Percentiles rank a stretch among this genome's conserved stretches.
phyloP scores from a whole-genome alignment of 495 filamentous ascomycete species.

The Hypoxylon trugodes region DNA sequence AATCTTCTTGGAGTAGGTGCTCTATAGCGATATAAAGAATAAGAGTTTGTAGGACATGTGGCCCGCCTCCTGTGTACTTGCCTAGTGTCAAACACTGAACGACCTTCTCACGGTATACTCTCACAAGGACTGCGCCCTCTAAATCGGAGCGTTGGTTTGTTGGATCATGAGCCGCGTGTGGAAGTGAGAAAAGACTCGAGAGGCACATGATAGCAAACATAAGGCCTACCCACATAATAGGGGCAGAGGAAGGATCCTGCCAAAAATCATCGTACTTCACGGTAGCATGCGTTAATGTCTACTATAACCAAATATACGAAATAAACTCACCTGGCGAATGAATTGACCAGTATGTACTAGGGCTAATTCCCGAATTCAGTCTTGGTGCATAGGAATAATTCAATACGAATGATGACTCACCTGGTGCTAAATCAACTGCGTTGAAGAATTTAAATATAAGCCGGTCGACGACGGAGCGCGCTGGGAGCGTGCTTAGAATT shows the following conservation, averaged over 20 bases:
- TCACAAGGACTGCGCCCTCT: constrained; percentile 11
- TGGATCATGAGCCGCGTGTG: constrained; percentile 5
- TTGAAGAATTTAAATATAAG: constrained; percentile 52
- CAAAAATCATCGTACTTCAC: constrained; percentile 46
- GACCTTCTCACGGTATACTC: constrained; percentile 42
- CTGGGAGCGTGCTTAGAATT: constrained; percentile 49
- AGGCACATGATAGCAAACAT: constrained; percentile 46
- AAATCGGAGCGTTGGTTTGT: background rate
- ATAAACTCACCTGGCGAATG: constrained; percentile 42
- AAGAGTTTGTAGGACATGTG: constrained; percentile 46
- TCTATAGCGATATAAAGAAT: constrained; percentile 44
- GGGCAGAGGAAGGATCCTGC: constrained; percentile 29
- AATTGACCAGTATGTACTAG: constrained; percentile 46
- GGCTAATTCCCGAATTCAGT: constrained; percentile 19
- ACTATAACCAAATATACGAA: background rate
- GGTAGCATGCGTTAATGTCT: background rate
- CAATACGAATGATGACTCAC: constrained; percentile 7
- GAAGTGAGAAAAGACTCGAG: constrained; percentile 18
- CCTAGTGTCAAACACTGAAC: constrained; percentile 48
- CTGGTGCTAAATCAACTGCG: constrained; percentile 37
- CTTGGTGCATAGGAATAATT: background rate
- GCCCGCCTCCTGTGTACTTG: constrained; percentile 46
- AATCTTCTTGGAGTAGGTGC: constrained; percentile 40
- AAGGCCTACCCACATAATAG: constrained; percentile 47
- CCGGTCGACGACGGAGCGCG: constrained; percentile 46